These are phyloP conservation scores for Colletotrichum higginsianum DNA, from an alignment of 2,329 filamentous ascomycete genomes.

Conservation along the genomic window DNA sequence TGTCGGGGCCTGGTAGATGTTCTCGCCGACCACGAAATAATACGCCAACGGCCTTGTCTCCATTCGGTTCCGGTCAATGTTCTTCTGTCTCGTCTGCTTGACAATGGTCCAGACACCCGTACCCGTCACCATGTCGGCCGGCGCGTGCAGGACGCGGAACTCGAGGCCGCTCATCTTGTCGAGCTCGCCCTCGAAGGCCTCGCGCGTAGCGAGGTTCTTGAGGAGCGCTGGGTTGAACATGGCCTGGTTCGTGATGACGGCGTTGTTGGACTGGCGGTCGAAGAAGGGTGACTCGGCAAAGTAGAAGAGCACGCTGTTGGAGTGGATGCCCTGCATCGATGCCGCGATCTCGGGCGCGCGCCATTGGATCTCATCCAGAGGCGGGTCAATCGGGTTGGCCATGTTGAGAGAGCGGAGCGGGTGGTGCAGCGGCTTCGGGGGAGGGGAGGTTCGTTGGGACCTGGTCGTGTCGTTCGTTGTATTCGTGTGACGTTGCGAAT, in stretches of 20 bases:
- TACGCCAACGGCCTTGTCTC: conserved; percentile 72
- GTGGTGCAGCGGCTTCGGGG: background rate
- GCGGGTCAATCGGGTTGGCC: conserved; percentile 63
- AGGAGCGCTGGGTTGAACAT: conserved; percentile 73
- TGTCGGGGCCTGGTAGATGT: conserved; percentile 77
- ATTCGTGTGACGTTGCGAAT: conserved; percentile 4
- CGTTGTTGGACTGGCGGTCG: conserved; percentile 78
- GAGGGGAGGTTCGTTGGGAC: background rate
- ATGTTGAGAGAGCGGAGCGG: conserved; percentile 49
- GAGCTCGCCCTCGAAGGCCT: conserved; percentile 74
- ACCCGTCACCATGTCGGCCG: conserved; percentile 74
- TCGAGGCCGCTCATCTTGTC: conserved; percentile 77
- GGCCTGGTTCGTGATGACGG: conserved; percentile 73
- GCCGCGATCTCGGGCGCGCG: conserved; percentile 65
- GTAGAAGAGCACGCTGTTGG: conserved; percentile 77
- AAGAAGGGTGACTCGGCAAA: conserved; percentile 79
- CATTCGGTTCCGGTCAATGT: conserved; percentile 65
- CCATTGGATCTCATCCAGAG: conserved; percentile 79
- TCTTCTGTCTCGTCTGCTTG: conserved; percentile 76
- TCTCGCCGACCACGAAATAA: conserved; percentile 77
- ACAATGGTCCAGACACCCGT: conserved; percentile 80
- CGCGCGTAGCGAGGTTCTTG: conserved; percentile 71
- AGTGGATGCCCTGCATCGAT: conserved; percentile 72
- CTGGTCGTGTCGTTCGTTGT: too few relatives aligned
- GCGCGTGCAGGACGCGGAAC: conserved; percentile 76